Conservation (phyloP, 2,329 filamentous ascomycete species). For the Colletotrichum tropicicola region DNA sequence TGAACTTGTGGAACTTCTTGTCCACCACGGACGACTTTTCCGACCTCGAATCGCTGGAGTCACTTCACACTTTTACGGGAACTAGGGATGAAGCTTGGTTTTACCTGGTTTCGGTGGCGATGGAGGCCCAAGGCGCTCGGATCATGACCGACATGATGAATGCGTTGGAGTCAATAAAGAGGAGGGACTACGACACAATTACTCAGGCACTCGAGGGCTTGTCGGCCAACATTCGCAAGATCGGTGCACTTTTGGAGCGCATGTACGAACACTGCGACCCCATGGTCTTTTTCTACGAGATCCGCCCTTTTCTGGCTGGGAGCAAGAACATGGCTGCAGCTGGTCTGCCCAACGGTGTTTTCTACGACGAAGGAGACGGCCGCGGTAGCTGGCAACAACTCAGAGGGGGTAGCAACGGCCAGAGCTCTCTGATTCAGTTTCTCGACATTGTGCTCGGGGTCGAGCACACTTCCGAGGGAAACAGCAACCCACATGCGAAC, state of each 20-base stretch:
- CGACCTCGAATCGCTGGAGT: conserved; percentile 73
- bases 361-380: conserved; percentile 80
- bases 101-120: conserved; percentile 87
- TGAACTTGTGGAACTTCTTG: conserved; percentile 91
- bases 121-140: conserved; percentile 81
- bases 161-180: conserved; percentile 75
- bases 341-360: conserved; percentile 82
- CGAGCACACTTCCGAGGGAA: conserved; percentile 68
- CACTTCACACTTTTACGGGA: conserved; percentile 85
- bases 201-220: conserved; percentile 71
- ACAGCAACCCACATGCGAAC: conserved; percentile 36
- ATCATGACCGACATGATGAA: conserved; percentile 81
- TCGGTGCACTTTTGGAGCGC: conserved; percentile 74
- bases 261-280: conserved; percentile 94
- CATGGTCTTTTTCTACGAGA: conserved; percentile 86
- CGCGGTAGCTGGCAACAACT: conserved; percentile 77
- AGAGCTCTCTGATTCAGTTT: conserved; percentile 92
- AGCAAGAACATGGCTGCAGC: conserved; percentile 92
- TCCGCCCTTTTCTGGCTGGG: conserved; percentile 88
- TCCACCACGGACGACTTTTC: conserved; percentile 64
- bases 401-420: conserved; percentile 92
- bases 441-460: conserved; percentile 89
- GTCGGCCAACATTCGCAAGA: conserved; percentile 71
- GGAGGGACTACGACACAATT: conserved; percentile 68
- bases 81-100: conserved; percentile 96